Evolutionary conservation across 345 rosid species (phyloP).

Genomic region (Fremontodendron californicum): DNA sequence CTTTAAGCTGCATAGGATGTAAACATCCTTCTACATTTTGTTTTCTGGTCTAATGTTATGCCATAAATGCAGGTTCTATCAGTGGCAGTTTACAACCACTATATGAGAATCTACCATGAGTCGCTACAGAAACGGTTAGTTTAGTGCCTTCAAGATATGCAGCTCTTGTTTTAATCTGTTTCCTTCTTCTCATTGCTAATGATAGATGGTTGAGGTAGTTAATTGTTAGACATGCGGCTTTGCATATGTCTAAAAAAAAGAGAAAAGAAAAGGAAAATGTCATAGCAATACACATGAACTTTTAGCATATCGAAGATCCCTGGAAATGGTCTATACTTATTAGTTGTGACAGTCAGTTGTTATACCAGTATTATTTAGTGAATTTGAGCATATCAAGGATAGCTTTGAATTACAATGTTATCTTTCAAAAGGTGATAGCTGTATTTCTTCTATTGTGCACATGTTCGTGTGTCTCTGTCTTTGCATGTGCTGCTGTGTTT

Average conservation of each 20-base stretch:
- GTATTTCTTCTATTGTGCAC: neutral
- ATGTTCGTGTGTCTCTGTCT: neutral
- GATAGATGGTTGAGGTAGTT: neutral
- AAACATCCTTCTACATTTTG: neutral
- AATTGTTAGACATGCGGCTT: neutral
- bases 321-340: neutral
- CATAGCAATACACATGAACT: neutral
- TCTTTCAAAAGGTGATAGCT: neutral
- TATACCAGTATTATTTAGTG: neutral
- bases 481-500: neutral
- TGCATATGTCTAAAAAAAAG: neutral
- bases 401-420: neutral
- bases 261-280: neutral
- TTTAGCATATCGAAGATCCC: neutral
- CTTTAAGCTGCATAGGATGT: neutral
- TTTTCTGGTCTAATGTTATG: neutral
- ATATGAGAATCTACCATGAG: slow-evolving; percentile 76
- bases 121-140: slow-evolving; percentile 66
- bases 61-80: slow-evolving; percentile 71
- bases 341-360: neutral
- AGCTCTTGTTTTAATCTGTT: neutral
- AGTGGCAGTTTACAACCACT: slow-evolving; percentile 98
- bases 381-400: neutral
- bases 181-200: neutral
- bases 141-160: slow-evolving; percentile 8